Evolutionary conservation across 1,139 yeast species (phyloP).

Genomic region (Debaryomyces psychrophilus): DNA sequence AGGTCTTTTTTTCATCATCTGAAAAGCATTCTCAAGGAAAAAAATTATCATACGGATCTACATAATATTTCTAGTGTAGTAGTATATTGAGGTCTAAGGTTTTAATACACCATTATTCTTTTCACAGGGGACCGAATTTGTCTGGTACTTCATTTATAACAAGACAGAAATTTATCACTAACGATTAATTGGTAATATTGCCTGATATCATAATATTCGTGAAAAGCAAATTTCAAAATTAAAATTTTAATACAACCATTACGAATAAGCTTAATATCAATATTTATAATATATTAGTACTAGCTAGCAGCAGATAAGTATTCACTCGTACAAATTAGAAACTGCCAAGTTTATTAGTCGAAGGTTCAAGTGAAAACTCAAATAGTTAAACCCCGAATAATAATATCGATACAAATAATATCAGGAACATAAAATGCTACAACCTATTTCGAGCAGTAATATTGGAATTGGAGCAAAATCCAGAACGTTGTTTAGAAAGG

Average conservation of each 20-base stretch:
- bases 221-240: not conserved
- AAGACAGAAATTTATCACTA: not conserved
- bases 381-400: not conserved
- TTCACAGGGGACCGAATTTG: not conserved
- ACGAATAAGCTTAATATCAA: not conserved
- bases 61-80: not conserved
- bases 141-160: not conserved
- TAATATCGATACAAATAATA: not conserved
- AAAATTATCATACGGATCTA: not conserved
- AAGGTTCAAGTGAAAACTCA: not conserved
- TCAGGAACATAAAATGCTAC: not conserved
- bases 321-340: not conserved
- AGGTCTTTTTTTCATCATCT: not conserved
- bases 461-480: slow-evolving; percentile 6
- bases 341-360: not conserved
- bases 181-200: too few species aligned
- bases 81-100: not conserved
- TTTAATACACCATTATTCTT: not conserved
- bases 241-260: not conserved
- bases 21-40: not conserved
- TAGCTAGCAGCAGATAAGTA: not conserved
- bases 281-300: not conserved
- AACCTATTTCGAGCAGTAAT: slow-evolving; percentile 2
- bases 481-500: slow-evolving; percentile 16
- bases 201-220: not conserved